A percentile compares a stretch with the other conserved stretches of the same genome.
Conservation (phyloP, 164 flowering plant species). For the Vitis riparia region DNA sequence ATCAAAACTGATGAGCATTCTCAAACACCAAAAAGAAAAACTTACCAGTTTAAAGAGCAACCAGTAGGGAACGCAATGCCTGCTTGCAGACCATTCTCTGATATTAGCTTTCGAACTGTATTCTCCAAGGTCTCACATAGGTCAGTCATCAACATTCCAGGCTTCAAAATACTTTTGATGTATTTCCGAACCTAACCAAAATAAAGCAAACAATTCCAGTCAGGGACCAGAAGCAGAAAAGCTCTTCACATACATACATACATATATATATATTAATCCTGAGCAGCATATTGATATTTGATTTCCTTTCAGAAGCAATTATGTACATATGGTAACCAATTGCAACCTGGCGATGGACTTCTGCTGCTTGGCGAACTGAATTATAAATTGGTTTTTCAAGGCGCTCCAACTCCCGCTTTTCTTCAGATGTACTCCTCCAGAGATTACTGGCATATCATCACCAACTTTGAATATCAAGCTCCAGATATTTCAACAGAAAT, state of each 20-base stretch:
- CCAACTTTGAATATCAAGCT: neutral
- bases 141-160: constrained; percentile 92
- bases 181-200: constrained; percentile 79
- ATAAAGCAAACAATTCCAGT: neutral
- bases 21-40: neutral
- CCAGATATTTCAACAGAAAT: neutral
- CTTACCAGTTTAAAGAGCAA: constrained; percentile 92
- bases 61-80: constrained; percentile 99
- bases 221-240: neutral
- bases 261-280: too few relatives aligned
- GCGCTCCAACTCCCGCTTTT: constrained; percentile 94
- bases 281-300: too few relatives aligned
- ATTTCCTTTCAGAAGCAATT: neutral
- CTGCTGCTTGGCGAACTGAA: constrained; percentile 93
- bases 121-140: constrained; percentile 95
- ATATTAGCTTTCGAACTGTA: constrained; percentile 87
- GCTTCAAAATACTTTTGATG: constrained; percentile 76
- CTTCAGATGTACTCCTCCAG: constrained; percentile 98
- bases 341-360: constrained; percentile 97
- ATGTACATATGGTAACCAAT: neutral
- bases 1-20: neutral
- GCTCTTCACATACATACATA: neutral
- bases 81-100: constrained; percentile 95
- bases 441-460: constrained; percentile 52
- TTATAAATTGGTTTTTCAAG: constrained; percentile 83